phyloP scores from a whole-genome alignment of 176 grass and related monocot species.

The Aegilops bicornis region DNA sequence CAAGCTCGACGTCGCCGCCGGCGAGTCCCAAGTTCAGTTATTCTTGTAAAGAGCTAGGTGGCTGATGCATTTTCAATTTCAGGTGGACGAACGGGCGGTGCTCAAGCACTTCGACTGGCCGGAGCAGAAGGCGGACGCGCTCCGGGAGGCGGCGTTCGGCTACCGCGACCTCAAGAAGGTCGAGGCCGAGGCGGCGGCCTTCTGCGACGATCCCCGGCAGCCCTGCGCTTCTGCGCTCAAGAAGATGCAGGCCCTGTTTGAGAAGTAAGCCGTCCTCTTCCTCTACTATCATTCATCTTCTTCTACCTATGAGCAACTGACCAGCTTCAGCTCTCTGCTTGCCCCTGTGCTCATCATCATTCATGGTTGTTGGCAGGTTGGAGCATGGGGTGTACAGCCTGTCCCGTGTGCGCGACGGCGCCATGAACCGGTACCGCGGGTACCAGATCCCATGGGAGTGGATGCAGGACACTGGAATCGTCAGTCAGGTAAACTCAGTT shows the following conservation, averaged over 20 bases:
- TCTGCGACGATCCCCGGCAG: slow-evolving; percentile 62
- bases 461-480: slow-evolving; percentile 87
- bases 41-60: not conserved
- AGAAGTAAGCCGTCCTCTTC: slow-evolving; percentile 57
- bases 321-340: not conserved
- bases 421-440: slow-evolving; percentile 60
- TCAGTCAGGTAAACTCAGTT: slow-evolving; percentile 65
- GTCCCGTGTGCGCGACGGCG: slow-evolving; percentile 62
- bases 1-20: not conserved
- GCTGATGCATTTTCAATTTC: not conserved
- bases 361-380: slow-evolving; percentile 44
- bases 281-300: not conserved
- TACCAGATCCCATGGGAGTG: slow-evolving; percentile 93
- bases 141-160: slow-evolving; percentile 88
- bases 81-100: slow-evolving; percentile 95
- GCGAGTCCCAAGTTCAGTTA: too few relatives aligned
- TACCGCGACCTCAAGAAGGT: slow-evolving; percentile 87
- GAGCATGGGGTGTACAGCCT: slow-evolving; percentile 85
- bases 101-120: slow-evolving; percentile 99
- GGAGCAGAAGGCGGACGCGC: slow-evolving; percentile 84
- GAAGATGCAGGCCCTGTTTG: slow-evolving; percentile 87
- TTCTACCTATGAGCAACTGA: not conserved
- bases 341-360: not conserved
- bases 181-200: slow-evolving; percentile 52
- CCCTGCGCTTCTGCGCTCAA: slow-evolving; percentile 69